Percentiles rank a stretch among this genome's conserved stretches.
Evolutionary conservation across 495 filamentous ascomycete species (phyloP).

Genomic region (Penicillium subrubescens): DNA sequence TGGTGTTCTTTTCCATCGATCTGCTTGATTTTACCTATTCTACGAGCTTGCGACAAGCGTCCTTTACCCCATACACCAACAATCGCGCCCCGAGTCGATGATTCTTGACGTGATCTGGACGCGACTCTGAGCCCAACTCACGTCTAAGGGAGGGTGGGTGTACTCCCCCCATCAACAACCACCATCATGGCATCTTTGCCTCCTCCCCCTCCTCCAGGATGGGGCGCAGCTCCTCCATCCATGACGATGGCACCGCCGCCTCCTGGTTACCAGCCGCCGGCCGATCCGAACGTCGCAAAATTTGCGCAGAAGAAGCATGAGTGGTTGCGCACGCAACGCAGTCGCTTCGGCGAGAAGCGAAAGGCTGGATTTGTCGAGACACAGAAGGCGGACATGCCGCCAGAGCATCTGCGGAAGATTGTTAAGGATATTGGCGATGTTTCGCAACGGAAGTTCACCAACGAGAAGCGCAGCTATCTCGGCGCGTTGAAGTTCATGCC

Average conservation of each 20-base stretch:
- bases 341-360: conserved; percentile 93
- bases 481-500: conserved; percentile 99
- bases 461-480: conserved; percentile 96
- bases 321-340: conserved; percentile 92
- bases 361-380: conserved; percentile 96
- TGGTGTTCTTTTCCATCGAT: conserved; percentile 52
- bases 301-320: conserved; percentile 98
- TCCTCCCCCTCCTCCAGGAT: conserved; percentile 77
- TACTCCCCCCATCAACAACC: conserved; percentile 29
- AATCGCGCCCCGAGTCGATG: conserved; percentile 22
- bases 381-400: conserved; percentile 98
- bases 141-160: conserved; percentile 35
- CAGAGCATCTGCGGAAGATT: conserved; percentile 97
- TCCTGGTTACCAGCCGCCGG: conserved; percentile 81
- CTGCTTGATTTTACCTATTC: conserved; percentile 20
- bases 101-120: conserved; percentile 42
- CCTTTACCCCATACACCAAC: not conserved
- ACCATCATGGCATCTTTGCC: conserved; percentile 75
- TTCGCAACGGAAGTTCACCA: conserved; percentile 98
- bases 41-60: not conserved
- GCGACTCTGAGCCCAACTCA: conserved; percentile 39
- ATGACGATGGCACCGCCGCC: conserved; percentile 81
- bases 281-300: conserved; percentile 87
- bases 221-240: conserved; percentile 72
- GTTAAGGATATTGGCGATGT: conserved; percentile 99